Conservation (phyloP, 1,284 basidiomycete genomes). For the Pseudozyma sp. region DNA sequence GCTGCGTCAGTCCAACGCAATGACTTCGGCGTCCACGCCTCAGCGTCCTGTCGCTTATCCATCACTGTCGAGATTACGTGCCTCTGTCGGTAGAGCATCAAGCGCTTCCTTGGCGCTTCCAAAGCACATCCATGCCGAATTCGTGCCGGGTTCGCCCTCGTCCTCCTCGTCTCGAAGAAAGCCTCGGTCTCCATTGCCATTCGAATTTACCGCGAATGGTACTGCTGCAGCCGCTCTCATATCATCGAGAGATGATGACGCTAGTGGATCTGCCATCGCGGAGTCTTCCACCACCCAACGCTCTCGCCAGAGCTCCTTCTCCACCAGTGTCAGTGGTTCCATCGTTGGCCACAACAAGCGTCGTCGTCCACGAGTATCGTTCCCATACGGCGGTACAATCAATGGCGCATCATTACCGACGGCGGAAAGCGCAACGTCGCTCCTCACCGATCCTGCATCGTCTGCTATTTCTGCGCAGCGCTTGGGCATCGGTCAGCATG, state of each 20-base stretch:
- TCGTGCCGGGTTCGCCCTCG: slow-evolving; percentile 28
- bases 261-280: slow-evolving; percentile 15
- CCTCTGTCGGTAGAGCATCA: slow-evolving; percentile 29
- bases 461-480: slow-evolving; percentile 17
- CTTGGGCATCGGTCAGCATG: neutral
- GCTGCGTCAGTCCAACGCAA: slow-evolving; percentile 21
- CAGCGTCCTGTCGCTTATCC: slow-evolving; percentile 45
- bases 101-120: slow-evolving; percentile 32
- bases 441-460: slow-evolving; percentile 32
- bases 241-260: slow-evolving; percentile 42
- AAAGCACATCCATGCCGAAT: slow-evolving; percentile 19
- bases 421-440: slow-evolving; percentile 25
- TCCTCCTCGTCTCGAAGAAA: slow-evolving; percentile 47
- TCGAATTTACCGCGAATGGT: slow-evolving; percentile 31
- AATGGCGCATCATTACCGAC: slow-evolving; percentile 19
- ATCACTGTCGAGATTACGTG: slow-evolving; percentile 40
- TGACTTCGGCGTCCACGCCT: slow-evolving; percentile 28
- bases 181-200: slow-evolving; percentile 35
- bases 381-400: slow-evolving; percentile 32
- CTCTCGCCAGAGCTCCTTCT: slow-evolving; percentile 51
- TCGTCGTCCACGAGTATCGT: slow-evolving; percentile 30
- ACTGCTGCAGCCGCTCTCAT: slow-evolving; percentile 20
- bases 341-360: slow-evolving; percentile 17
- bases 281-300: slow-evolving; percentile 36
- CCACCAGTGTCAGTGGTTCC: slow-evolving; percentile 43